A percentile compares a stretch with the other conserved stretches of the same genome.
Evolutionary conservation across 2,329 filamentous ascomycete species (phyloP).

Genomic region (Corinectria fuckeliana): DNA sequence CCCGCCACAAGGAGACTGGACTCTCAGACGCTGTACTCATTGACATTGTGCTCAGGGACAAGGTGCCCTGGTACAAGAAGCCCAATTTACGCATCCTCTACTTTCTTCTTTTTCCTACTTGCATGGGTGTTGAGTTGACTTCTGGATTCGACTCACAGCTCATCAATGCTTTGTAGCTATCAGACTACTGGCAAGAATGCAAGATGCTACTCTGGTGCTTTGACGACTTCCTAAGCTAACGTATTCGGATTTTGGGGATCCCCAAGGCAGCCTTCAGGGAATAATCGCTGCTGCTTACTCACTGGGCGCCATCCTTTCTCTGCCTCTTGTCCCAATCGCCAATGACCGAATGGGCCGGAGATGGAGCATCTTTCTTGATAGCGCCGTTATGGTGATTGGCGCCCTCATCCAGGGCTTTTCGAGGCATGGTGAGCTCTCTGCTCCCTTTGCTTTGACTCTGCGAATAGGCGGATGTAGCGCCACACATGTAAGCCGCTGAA

Average conservation of each 20-base stretch:
- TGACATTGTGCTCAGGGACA: conserved; percentile 41
- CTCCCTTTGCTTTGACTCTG: too few species aligned
- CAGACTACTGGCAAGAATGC: conserved; percentile 10
- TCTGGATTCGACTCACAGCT: conserved; percentile 56
- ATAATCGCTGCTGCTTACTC: conserved; percentile 66
- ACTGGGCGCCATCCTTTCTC: conserved; percentile 62
- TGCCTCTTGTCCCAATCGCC: conserved; percentile 63
- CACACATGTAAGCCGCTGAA: too few species aligned
- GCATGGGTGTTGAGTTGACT: conserved; percentile 63
- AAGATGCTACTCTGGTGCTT: background rate
- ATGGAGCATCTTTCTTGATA: conserved; percentile 63
- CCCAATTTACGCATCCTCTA: conserved; percentile 60
- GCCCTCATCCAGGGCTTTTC: conserved; percentile 62
- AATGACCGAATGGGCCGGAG: conserved; percentile 63
- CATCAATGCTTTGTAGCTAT: conserved; percentile 11
- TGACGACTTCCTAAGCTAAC: background rate
- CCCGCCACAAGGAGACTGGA: conserved; percentile 12
- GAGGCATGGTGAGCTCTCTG: conserved; percentile 47
- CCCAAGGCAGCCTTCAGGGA: conserved; percentile 47
- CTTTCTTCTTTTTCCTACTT: conserved; percentile 58
- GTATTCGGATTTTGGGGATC: background rate
- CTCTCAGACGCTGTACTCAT: conserved; percentile 36
- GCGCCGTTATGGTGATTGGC: conserved; percentile 59
- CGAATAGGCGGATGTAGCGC: too few species aligned
- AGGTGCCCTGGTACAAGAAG: conserved; percentile 59